Evolutionary conservation across 768 basidiomycete genomes (phyloP), one percentile per base, ranked within the genome.

Genomic region (Boletus insuetus): DNA sequence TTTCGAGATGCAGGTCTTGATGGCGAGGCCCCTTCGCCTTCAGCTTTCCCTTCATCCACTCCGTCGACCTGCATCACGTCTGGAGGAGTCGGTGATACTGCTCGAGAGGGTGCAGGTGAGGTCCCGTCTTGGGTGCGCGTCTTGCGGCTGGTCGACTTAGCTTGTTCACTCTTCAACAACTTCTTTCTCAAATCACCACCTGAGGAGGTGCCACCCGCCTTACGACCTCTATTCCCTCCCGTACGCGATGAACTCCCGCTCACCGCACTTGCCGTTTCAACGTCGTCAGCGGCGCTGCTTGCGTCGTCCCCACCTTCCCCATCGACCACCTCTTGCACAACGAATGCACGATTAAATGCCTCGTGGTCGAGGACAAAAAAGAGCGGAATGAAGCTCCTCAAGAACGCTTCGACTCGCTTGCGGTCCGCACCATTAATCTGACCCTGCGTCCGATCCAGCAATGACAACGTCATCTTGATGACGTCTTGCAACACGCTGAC

Each of bases 401-500:
- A 66, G 67, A 91, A 91, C 0, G 79, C 79, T 70, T 99, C 97
- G 34, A 97, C 87, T 62, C 86, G 79, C 66, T 82, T 86, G 65
- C 92, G 77, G 63, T 98, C 94, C 10, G 78, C 75, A 14, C 79
- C 77, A 29, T 80, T 79, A 50, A 92, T 81, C 69, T 88, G 87
- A 9, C 81, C 86, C 56, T 86, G 86, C 17, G 89, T 89, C 38
- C 96, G 87, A 67, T 98, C 96, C 62, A 99, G 77, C 73, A 92
- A 91, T 3, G 91, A 91, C 64, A 98, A 83, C 34, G 89, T 83
- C 65, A 99, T 79, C 76, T 95, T 95, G 69, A 96, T 70, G 22
- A 84, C 80, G 65, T 99, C 97, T 67, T 92, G 91, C 53, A 98
- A 68, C 11, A 94, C 88, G 17, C 78, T 77, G 12, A 82, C 75